A percentile compares a stretch with the other conserved stretches of the same genome.
Evolutionary conservation across 1,284 basidiomycete species (phyloP).

Genomic region (Pisolithus thermaeus): DNA sequence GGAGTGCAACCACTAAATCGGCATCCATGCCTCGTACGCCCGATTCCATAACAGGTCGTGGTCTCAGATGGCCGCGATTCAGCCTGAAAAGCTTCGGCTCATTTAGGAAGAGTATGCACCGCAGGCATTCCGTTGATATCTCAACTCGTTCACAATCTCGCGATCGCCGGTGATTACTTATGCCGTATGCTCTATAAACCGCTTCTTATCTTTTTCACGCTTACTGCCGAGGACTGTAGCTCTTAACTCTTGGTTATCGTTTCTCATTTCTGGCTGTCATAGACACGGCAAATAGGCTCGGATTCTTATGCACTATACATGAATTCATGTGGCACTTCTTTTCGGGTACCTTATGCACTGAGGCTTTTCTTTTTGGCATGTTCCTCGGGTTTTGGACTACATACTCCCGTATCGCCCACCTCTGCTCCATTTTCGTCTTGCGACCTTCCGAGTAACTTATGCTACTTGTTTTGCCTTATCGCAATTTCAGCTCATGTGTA

Average conservation of each 20-base stretch:
- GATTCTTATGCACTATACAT: neutral
- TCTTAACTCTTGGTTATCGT: neutral
- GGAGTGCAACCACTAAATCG: conserved; percentile 47
- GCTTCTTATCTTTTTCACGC: neutral
- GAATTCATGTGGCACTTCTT: neutral
- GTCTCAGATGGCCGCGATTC: conserved; percentile 28
- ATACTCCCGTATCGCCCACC: neutral
- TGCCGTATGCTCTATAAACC: neutral
- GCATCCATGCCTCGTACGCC: conserved; percentile 36
- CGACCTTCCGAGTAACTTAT: neutral
- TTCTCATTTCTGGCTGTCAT: neutral
- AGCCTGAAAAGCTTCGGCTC: conserved; percentile 7
- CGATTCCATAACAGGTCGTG: conserved; percentile 20
- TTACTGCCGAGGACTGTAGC: neutral
- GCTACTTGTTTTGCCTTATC: neutral
- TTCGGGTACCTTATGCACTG: neutral
- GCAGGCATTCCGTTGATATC: conserved; percentile 41
- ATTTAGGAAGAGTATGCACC: conserved; percentile 25
- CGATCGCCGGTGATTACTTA: conserved; percentile 13
- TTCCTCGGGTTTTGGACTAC: neutral
- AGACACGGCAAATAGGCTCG: neutral
- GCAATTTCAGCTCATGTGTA: neutral
- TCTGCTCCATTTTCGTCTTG: neutral
- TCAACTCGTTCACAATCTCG: conserved; percentile 17
- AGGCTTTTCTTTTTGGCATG: neutral